Percentiles rank a stretch among this genome's conserved stretches.
phyloP scores from a whole-genome alignment of 1,139 yeast species.

The Hyphopichia fennica region DNA sequence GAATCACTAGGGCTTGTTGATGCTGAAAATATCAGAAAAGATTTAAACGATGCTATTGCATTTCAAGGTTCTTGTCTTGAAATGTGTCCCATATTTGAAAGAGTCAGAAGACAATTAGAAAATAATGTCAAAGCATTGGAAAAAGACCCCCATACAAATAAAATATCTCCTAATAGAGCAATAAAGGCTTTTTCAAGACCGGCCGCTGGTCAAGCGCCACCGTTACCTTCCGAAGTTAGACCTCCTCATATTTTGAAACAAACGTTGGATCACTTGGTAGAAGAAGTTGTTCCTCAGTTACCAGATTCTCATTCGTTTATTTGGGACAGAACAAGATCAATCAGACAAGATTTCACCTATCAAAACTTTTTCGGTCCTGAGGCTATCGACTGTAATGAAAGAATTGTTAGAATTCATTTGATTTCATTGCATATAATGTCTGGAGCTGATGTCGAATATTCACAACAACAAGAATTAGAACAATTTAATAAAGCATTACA shows the following conservation, averaged over 20 bases:
- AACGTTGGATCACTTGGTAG: slow-evolving; percentile 71
- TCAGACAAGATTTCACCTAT: slow-evolving; percentile 94
- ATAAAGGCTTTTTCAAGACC: slow-evolving; percentile 95
- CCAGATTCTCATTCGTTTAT: slow-evolving; percentile 89
- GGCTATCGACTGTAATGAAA: slow-evolving; percentile 89
- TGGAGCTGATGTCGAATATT: slow-evolving; percentile 70
- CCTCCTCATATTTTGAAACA: slow-evolving; percentile 75
- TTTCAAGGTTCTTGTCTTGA: slow-evolving; percentile 88
- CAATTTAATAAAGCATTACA: slow-evolving; percentile 91
- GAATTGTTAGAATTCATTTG: slow-evolving; percentile 86
- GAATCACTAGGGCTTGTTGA: slow-evolving; percentile 83
- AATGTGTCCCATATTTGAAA: slow-evolving; percentile 94
- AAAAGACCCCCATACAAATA: slow-evolving; percentile 62
- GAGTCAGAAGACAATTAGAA: slow-evolving; percentile 85
- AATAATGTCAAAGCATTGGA: slow-evolving; percentile 84
- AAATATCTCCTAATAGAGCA: slow-evolving; percentile 63
- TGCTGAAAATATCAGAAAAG: slow-evolving; percentile 79
- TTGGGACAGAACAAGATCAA: slow-evolving; percentile 99
- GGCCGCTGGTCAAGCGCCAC: slow-evolving; percentile 98
- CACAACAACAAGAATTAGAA: slow-evolving; percentile 93
- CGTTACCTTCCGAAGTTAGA: slow-evolving; percentile 94
- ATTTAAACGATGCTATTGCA: slow-evolving; percentile 78
- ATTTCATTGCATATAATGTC: slow-evolving; percentile 86
- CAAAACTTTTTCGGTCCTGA: slow-evolving; percentile 94
- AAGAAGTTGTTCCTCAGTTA: slow-evolving; percentile 58